phyloP scores from a whole-genome alignment of 345 rosid species.

The Camelina sativa region DNA sequence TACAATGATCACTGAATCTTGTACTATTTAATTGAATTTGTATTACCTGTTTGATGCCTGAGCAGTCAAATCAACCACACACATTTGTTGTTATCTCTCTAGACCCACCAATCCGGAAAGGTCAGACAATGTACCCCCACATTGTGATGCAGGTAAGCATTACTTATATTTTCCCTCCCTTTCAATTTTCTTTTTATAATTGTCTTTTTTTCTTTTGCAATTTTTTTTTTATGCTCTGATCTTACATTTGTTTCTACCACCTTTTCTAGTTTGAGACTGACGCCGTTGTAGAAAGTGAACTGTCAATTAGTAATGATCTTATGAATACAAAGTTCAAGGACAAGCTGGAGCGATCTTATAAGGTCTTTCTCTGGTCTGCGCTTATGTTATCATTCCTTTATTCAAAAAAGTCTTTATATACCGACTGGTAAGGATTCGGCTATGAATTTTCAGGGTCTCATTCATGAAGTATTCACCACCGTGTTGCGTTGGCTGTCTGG shows the following conservation, averaged over 20 bases:
- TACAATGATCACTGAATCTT: slow-evolving; percentile 5
- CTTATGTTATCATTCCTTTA: background rate
- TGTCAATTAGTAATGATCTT: slow-evolving; percentile 77
- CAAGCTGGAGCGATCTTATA: slow-evolving; percentile 78
- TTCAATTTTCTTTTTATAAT: background rate
- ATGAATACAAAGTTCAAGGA: slow-evolving; percentile 85
- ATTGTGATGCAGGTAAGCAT: slow-evolving; percentile 85
- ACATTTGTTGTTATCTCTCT: slow-evolving; percentile 91
- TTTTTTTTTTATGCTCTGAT: background rate
- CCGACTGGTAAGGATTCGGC: background rate
- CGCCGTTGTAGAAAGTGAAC: slow-evolving; percentile 57
- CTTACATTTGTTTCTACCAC: slow-evolving; percentile 10
- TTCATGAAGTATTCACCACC: slow-evolving; percentile 92
- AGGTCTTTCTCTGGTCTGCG: slow-evolving; percentile 49
- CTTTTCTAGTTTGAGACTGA: slow-evolving; percentile 84
- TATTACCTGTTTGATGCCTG: slow-evolving; percentile 30
- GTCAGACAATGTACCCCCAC: slow-evolving; percentile 94
- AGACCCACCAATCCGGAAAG: slow-evolving; percentile 98
- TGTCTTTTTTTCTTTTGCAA: background rate
- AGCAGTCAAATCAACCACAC: slow-evolving; percentile 94
- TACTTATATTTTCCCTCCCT: background rate
- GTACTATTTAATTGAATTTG: background rate
- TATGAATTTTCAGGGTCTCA: slow-evolving; percentile 69
- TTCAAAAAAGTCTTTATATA: background rate
- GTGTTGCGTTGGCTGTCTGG: slow-evolving; percentile 88